Percentiles rank a stretch among this genome's conserved stretches.
Conservation (phyloP, 257 asterid species). For the Capsicum baccatum region DNA sequence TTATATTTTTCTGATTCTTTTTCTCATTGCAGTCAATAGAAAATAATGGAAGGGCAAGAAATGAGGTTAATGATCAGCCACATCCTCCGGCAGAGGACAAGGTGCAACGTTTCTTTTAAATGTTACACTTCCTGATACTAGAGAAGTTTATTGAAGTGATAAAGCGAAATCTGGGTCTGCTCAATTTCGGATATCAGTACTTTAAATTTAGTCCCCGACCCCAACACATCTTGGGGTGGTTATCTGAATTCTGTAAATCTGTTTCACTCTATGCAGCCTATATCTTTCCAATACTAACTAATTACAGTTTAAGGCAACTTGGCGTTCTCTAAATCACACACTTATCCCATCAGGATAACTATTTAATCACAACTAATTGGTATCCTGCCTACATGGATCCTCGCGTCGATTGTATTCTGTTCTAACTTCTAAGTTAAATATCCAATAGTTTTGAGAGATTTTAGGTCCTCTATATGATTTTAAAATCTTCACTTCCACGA, state of each 20-base stretch:
- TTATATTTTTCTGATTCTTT: neutral
- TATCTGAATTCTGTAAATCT: neutral
- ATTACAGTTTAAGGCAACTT: neutral
- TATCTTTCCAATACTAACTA: neutral
- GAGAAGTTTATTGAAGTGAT: conserved; percentile 27
- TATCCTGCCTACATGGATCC: neutral
- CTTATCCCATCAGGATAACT: neutral
- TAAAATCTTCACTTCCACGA: neutral
- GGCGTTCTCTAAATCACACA: neutral
- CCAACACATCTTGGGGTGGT: neutral
- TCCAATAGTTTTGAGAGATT: neutral
- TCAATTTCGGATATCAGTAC: conserved; percentile 1
- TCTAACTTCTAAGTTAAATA: neutral
- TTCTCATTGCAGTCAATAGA: conserved; percentile 63
- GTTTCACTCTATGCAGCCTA: neutral
- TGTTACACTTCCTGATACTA: conserved; percentile 17
- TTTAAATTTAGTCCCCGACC: neutral
- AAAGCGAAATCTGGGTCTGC: neutral
- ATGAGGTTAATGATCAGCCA: conserved; percentile 57
- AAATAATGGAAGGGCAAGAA: conserved; percentile 74
- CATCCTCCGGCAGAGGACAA: conserved; percentile 63
- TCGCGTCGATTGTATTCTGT: neutral
- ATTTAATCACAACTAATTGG: neutral
- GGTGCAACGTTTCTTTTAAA: conserved; percentile 47
- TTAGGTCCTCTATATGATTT: neutral